Base-by-base conservation (phyloP, 257 asterid genomes). In the Nicotiana noctiflora region DNA sequence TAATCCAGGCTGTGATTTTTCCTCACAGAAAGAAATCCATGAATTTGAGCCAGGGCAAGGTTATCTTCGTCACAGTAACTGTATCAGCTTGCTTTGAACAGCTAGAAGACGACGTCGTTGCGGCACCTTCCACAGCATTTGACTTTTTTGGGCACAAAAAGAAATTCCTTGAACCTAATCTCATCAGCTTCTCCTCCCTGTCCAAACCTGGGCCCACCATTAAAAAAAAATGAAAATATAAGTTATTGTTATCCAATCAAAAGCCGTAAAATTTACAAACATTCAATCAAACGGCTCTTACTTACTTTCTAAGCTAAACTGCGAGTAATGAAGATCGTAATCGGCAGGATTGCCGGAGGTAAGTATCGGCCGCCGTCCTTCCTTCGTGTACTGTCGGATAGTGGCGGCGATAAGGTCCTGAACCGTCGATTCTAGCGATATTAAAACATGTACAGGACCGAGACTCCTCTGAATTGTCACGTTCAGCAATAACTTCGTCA, bases 281-380 rank as follows among this genome's bases (percentile, higher is more conserved):
- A 11, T 64, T 64, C 46, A 19, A 75, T 27, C 12, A 2, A 37
- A 76, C 14, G 18, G 29, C 17, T 13, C 93, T 87, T 87, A 93
- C 94, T 87, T 86, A 93, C 98, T 90, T 82, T 93, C 97, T 75
- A 94, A 82, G 87, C 98, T 90, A 84, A 94, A 94, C 75, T 94
- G 98, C 4, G 98, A 93, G 85, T 94, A 94, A 85, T 94, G 98
- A 82, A 94, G 98, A 80, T 87, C 97, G 79, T 86, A 93, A 19
- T 83, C 90, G 1, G 85, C 72, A 3, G 91, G 88, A 59, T 83
- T 84, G 15, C 56, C 25, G 4, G 93, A 80, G 5, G 81, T 60
- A 31, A 92, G 78, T 49, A 79, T 67, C 31, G 94, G 90, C 53
- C 91, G 90, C 8, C 98, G 86, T 21, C 90, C 89, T 89, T 93